phyloP scores from a whole-genome alignment of 1,284 basidiomycete species.

The Marasmius sp. region DNA sequence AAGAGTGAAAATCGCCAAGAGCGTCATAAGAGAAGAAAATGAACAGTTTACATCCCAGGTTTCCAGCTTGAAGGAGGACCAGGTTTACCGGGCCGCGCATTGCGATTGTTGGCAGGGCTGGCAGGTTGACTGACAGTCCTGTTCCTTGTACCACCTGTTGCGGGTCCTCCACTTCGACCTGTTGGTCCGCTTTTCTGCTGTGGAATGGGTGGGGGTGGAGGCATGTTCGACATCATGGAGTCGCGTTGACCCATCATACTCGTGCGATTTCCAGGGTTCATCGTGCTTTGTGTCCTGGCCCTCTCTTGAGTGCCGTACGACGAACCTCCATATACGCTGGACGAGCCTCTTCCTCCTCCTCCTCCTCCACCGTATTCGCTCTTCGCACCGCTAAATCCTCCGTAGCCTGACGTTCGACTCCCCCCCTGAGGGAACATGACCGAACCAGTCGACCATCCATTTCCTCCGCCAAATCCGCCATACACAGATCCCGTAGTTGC shows the following conservation, averaged over 20 bases:
- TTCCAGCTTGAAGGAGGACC: constrained; percentile 68
- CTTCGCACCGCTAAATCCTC: constrained; percentile 37
- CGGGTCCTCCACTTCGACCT: constrained; percentile 21
- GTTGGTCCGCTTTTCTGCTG: constrained; percentile 20
- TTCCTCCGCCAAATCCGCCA: constrained; percentile 38
- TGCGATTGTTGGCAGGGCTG: constrained; percentile 27
- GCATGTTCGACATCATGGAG: constrained; percentile 37
- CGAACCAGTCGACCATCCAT: constrained; percentile 42
- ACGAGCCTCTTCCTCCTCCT: constrained; percentile 57
- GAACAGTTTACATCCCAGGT: constrained; percentile 7
- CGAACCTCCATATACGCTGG: constrained; percentile 67
- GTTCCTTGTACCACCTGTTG: constrained; percentile 33
- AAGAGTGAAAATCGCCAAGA: background rate
- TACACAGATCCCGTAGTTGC: constrained; percentile 22
- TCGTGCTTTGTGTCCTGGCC: constrained; percentile 11
- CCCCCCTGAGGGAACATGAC: constrained; percentile 46
- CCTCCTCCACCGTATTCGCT: constrained; percentile 51
- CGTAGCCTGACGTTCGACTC: constrained; percentile 51
- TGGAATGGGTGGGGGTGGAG: constrained; percentile 33
- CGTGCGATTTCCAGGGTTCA: constrained; percentile 19
- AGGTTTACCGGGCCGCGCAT: constrained; percentile 29
- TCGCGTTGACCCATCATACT: constrained; percentile 2
- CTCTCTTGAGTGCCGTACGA: constrained; percentile 43
- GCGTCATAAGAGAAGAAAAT: background rate
- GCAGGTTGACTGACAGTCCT: constrained; percentile 60